Percentiles rank a stretch among this genome's conserved stretches.
Evolutionary conservation across 1,139 yeast genomes (phyloP).

Genomic region (Magnusiomyces tetraspermus): DNA sequence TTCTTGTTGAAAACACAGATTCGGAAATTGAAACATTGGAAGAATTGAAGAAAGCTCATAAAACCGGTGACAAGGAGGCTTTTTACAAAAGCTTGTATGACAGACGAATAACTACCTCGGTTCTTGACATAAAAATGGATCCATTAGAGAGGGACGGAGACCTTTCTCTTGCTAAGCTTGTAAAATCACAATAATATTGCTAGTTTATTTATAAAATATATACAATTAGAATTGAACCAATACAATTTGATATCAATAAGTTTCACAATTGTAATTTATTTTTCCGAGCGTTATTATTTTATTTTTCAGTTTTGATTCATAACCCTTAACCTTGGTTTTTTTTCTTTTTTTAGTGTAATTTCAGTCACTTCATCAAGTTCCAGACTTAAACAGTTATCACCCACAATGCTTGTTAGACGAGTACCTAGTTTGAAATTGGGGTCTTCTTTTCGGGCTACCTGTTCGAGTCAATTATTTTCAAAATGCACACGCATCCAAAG

Average conservation of each 20-base stretch:
- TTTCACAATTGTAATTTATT: too few species aligned
- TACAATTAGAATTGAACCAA: neutral
- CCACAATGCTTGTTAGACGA: neutral
- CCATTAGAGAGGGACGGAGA: neutral
- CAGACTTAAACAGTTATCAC: neutral
- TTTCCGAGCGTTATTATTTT: too few species aligned
- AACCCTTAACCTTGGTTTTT: too few species aligned
- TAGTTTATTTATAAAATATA: neutral
- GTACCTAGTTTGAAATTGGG: neutral
- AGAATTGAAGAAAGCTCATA: slow-evolving; percentile 15
- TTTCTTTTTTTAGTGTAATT: neutral
- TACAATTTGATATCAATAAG: too few species aligned
- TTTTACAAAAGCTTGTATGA: slow-evolving; percentile 3
- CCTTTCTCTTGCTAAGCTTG: neutral
- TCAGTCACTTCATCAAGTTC: neutral
- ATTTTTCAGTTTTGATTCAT: too few species aligned
- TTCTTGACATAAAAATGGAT: neutral
- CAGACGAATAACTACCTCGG: neutral
- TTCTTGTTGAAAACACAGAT: slow-evolving; percentile 57
- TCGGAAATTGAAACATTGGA: slow-evolving; percentile 48
- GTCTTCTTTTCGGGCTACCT: neutral
- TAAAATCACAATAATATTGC: neutral
- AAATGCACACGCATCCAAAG: neutral
- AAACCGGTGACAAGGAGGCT: slow-evolving; percentile 4
- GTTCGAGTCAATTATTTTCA: neutral